A percentile compares a stretch with the other conserved stretches of the same genome.
These are phyloP conservation scores for Fraxinus pennsylvanica DNA, from an alignment of 257 asterid species.

Conservation along the genomic window DNA sequence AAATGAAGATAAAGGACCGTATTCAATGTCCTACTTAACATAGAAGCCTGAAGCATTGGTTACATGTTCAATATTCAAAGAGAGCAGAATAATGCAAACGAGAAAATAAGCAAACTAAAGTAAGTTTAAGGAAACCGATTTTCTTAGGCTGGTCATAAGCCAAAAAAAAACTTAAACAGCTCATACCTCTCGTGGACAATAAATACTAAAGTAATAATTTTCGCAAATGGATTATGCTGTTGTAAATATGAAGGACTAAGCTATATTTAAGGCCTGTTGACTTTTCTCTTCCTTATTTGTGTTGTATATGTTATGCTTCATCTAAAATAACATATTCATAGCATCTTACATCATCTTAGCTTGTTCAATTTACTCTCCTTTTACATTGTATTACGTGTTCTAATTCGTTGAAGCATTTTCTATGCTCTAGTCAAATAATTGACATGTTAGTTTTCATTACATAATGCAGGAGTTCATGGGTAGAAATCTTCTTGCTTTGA, in stretches of 20 bases:
- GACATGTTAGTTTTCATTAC: constrained; percentile 16
- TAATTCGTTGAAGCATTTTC: neutral
- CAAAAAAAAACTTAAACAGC: no score
- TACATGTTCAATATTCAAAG: neutral
- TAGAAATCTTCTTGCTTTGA: constrained; percentile 86
- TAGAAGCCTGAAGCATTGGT: neutral
- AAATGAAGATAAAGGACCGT: no score
- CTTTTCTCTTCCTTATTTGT: neutral
- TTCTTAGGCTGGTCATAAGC: constrained; percentile 7
- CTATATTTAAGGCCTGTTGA: neutral
- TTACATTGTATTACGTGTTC: neutral
- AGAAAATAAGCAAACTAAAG: neutral
- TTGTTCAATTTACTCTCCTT: neutral
- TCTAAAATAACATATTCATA: constrained; percentile 13
- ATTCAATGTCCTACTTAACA: neutral
- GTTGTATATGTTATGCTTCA: neutral
- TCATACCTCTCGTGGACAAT: no score
- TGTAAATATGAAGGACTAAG: neutral
- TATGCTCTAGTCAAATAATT: neutral
- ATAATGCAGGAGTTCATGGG: constrained; percentile 94
- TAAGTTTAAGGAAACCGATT: neutral
- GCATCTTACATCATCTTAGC: constrained; percentile 5
- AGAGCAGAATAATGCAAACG: neutral
- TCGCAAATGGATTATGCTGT: neutral
- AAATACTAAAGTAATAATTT: no score